A percentile compares a stretch with the other conserved stretches of the same genome.
Conservation (phyloP, 106 monocot genomes). For the Dendrobium officinale region DNA sequence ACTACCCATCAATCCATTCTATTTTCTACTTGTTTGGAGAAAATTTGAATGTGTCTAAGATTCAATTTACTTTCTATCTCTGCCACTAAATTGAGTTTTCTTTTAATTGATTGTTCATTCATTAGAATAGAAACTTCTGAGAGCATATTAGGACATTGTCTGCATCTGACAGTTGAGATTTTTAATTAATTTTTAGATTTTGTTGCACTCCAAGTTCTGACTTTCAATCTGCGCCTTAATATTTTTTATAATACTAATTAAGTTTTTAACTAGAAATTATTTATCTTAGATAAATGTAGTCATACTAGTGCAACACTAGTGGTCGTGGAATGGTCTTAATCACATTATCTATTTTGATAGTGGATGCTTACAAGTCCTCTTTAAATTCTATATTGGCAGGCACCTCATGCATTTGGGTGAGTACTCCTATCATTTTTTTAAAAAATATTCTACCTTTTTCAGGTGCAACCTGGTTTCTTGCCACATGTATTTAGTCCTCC, state of each 20-base stretch:
- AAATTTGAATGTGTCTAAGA: too few relatives aligned
- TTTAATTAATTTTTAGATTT: neutral
- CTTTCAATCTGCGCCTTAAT: neutral
- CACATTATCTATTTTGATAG: neutral
- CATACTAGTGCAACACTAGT: neutral
- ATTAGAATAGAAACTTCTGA: neutral
- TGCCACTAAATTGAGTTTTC: neutral
- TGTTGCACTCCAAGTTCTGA: neutral
- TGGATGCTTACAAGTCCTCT: neutral
- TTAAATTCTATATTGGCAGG: neutral
- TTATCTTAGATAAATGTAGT: neutral
- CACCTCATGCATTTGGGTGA: neutral
- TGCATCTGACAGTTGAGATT: neutral
- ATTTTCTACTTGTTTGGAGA: too few relatives aligned
- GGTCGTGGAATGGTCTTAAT: neutral
- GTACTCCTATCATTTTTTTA: neutral
- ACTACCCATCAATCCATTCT: too few relatives aligned
- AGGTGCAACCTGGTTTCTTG: constrained; percentile 50
- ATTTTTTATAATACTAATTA: neutral
- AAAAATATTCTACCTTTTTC: constrained; percentile 6
- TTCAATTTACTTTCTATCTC: too few relatives aligned
- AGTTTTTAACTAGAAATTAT: neutral
- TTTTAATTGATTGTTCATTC: neutral
- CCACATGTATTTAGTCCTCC: constrained; percentile 52
- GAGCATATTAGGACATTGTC: neutral